These are phyloP conservation scores for Arthromyces matolae DNA, from an alignment of 768 basidiomycete genomes.

Conservation along the genomic window DNA sequence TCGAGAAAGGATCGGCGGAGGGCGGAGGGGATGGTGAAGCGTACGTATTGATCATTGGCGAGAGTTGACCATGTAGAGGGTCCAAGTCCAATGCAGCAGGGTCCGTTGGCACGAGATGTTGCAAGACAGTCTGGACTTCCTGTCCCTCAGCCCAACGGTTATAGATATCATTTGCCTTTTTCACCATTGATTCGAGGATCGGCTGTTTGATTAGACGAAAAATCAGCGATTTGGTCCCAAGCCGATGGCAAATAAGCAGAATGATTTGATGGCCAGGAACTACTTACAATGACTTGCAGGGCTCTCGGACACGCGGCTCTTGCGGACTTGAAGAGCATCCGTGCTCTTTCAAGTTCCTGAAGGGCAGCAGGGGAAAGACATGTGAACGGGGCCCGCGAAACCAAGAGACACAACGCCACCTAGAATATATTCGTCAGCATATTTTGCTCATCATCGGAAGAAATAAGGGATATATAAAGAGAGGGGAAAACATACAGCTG, in stretches of 20 bases:
- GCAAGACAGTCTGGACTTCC: constrained; percentile 40
- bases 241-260: neutral
- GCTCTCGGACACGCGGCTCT: constrained; percentile 44
- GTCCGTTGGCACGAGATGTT: constrained; percentile 23
- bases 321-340: constrained; percentile 41
- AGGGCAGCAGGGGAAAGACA: constrained; percentile 60
- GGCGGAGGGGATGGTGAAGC: constrained; percentile 21
- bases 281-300: constrained; percentile 42
- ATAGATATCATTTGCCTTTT: constrained; percentile 48
- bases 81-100: constrained; percentile 17
- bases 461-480: neutral
- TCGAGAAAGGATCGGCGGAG: constrained; percentile 34
- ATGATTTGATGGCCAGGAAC: neutral
- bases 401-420: constrained; percentile 50
- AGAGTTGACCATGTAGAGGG: constrained; percentile 6
- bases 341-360: constrained; percentile 53
- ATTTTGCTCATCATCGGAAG: neutral
- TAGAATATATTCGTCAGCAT: constrained; percentile 17
- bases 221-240: neutral
- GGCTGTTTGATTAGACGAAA: constrained; percentile 26
- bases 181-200: constrained; percentile 46
- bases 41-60: constrained; percentile 12
- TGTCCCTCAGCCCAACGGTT: constrained; percentile 43
- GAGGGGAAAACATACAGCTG: constrained; percentile 36
- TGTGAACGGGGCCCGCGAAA: constrained; percentile 65